Evolutionary conservation across 2,329 filamentous ascomycete species (phyloP).

Genomic region (Sphaerostilbella broomeana): DNA sequence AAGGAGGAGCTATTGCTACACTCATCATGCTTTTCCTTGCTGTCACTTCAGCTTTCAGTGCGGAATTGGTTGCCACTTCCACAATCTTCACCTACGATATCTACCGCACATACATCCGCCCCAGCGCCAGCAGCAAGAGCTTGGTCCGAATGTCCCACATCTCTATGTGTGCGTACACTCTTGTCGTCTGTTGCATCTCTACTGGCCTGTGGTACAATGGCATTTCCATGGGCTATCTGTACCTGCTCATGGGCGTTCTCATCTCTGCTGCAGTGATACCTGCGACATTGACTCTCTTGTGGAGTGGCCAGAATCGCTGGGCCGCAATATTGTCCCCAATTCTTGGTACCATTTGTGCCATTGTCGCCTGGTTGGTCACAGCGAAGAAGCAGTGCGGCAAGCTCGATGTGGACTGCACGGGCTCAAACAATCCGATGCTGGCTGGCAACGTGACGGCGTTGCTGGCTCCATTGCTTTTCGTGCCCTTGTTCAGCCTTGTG

Average conservation of each 20-base stretch:
- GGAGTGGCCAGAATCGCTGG: slow-evolving; percentile 69
- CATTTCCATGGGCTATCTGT: slow-evolving; percentile 83
- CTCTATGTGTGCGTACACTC: slow-evolving; percentile 62
- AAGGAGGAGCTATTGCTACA: slow-evolving; percentile 71
- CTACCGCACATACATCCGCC: slow-evolving; percentile 82
- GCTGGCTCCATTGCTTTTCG: slow-evolving; percentile 66
- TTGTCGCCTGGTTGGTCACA: slow-evolving; percentile 72
- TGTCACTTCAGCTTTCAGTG: slow-evolving; percentile 75
- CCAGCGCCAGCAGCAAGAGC: slow-evolving; percentile 63
- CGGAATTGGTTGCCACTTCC: slow-evolving; percentile 79
- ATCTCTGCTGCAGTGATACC: slow-evolving; percentile 82
- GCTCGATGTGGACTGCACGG: slow-evolving; percentile 67
- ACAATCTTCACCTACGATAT: slow-evolving; percentile 84
- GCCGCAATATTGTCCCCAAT: slow-evolving; percentile 63
- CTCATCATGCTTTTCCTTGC: slow-evolving; percentile 85
- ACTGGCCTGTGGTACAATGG: slow-evolving; percentile 68
- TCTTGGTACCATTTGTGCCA: slow-evolving; percentile 57
- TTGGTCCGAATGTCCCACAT: slow-evolving; percentile 76
- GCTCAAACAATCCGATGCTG: slow-evolving; percentile 79
- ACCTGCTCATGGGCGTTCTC: slow-evolving; percentile 86
- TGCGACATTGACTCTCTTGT: slow-evolving; percentile 71
- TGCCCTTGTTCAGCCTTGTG: slow-evolving; percentile 66
- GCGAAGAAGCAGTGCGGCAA: slow-evolving; percentile 61
- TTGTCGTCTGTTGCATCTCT: slow-evolving; percentile 71
- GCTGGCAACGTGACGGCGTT: slow-evolving; percentile 80